phyloP scores from a whole-genome alignment of 116 monocot species.

The Phalaenopsis hybrid region DNA sequence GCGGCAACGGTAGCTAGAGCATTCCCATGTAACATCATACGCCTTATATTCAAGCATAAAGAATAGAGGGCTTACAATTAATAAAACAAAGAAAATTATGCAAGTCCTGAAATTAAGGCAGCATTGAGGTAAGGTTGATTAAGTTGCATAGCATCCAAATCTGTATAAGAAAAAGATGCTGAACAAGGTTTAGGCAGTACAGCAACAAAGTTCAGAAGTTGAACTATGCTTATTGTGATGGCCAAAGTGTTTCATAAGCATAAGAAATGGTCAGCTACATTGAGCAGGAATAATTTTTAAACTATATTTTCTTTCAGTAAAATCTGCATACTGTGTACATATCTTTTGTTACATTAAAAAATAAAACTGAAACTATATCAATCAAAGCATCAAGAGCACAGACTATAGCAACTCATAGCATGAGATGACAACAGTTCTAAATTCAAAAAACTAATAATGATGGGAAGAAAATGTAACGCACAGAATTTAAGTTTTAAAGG shows the following conservation, averaged over 20 bases:
- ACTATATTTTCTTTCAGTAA: not conserved
- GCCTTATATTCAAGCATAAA: conserved; percentile 35
- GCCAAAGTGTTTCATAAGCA: no score
- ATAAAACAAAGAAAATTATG: not conserved
- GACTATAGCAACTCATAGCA: not conserved
- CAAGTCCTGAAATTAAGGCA: not conserved
- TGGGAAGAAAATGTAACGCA: not conserved
- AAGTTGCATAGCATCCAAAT: no score
- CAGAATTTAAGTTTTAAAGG: not conserved
- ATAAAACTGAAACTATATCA: not conserved
- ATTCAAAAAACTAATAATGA: not conserved
- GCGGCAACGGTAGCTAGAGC: conserved; percentile 68
- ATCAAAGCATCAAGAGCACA: not conserved
- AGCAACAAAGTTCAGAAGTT: not conserved
- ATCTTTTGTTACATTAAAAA: not conserved
- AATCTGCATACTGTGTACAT: not conserved
- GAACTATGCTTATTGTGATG: no score
- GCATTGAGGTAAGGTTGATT: no score
- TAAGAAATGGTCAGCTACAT: no score
- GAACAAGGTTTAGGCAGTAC: no score
- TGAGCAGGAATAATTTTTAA: not conserved
- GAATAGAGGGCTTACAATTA: not conserved
- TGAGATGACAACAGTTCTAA: not conserved
- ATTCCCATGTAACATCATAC: conserved; percentile 97
- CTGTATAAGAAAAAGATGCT: no score